Conservation (phyloP, 805 yeast genomes). For the Wickerhamiella alocasiicola region DNA sequence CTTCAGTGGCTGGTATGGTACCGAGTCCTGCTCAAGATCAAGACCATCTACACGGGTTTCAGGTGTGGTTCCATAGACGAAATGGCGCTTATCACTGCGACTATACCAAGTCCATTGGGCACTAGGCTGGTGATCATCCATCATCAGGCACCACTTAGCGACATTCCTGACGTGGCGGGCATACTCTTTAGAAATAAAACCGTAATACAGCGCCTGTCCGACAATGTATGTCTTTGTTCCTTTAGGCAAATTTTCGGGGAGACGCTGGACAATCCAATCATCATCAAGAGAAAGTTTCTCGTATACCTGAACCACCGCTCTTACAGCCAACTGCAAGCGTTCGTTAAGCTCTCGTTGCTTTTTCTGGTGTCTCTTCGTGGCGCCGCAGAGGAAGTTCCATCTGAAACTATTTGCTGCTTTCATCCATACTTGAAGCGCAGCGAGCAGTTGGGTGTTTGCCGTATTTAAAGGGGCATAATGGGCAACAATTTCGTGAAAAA, state of each 20-base stretch:
- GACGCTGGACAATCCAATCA: not conserved
- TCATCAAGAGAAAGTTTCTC: not conserved
- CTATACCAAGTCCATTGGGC: not conserved
- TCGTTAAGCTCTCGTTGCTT: not conserved
- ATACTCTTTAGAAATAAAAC: not conserved
- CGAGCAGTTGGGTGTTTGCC: not conserved
- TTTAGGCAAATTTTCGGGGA: not conserved
- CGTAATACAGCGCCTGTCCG: slow-evolving; percentile 1
- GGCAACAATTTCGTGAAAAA: not conserved
- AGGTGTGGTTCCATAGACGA: no score
- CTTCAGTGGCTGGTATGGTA: not conserved
- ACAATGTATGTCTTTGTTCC: not conserved
- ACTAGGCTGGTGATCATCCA: not conserved
- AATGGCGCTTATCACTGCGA: not conserved
- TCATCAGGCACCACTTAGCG: not conserved
- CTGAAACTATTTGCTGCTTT: not conserved
- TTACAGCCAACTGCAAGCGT: not conserved
- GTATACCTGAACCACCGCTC: not conserved
- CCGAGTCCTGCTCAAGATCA: not conserved
- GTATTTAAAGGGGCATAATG: not conserved
- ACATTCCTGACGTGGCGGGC: not conserved
- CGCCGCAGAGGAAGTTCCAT: not conserved
- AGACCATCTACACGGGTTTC: not conserved
- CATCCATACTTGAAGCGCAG: not conserved
- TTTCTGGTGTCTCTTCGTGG: not conserved